Base-by-base conservation (phyloP, 345 rosid genomes). In the Eucalyptus tenuipes region DNA sequence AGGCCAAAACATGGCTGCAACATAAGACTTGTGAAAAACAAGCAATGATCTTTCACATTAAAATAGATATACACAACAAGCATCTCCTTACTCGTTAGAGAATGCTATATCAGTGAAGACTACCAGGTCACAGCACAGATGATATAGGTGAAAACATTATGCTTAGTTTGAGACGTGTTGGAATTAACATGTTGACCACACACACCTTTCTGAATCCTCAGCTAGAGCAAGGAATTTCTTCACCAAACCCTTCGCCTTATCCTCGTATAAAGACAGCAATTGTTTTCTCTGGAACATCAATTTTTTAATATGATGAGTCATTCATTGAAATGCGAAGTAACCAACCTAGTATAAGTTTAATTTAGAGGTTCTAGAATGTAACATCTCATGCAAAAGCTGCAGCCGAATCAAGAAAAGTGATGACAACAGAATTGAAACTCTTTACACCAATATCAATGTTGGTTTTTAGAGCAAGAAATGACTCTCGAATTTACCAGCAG, bases 181-280 rank as follows among this genome's bases (percentile, higher is more conserved):
- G 4, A 37, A 75, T n/a, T 75, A 37, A 24, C 27, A 75, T 75
- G 82, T 75, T 10, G 82, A 75, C 15, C 25, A 27, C 59, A 27
- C 59, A 85, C 31, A 96, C 99, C 95, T 95, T 85, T 95, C 93
- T 85, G 93, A 90, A 89, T 91, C 91, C 59, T 97, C 99, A 91
- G 93, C 96, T 84, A 96, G 90, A 87, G 89, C n/a, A 71, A 97
- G 93, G 93, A 97, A 94, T 91, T 94, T 96, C 94, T 94, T 91
- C 93, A 96, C 93, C 93, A 97, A 92, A 88, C 48, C 91, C 92
- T 94, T 95, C 88, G 93, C 99, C 90, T 95, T 95, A 45, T 93
- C 98, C 85, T 94, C 90, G 44, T 92, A 97, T 85, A 97, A 89
- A 33, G 95, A 92, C 49, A 85, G 25, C 93, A 97, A 90, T 68